Evolutionary conservation across 345 rosid genomes (phyloP), one percentile per base, ranked within the genome.

Genomic region (Sisymbrium altissimum): DNA sequence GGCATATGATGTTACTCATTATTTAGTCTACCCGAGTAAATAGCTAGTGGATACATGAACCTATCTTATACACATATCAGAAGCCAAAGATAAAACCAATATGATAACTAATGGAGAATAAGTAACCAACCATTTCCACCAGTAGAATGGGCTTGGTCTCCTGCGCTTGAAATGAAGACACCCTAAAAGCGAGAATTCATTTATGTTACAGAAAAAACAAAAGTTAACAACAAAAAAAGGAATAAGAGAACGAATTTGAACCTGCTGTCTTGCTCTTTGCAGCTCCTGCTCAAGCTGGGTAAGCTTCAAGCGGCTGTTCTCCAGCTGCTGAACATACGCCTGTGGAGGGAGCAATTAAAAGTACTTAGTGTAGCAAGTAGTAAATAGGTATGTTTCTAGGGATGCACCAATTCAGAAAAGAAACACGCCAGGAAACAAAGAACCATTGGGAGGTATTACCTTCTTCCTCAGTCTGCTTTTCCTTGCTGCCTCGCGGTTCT

Each of bases 321-420:
- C 99, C 75, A 96, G 84, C 80, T 92, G 99, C 82, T 96, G 99
- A 75, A 96, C 99, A 78, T 92, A 92, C 1, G 97, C 98, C 99
- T 96, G 68, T 17, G 29, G 41, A 53, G n/a, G 48, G 78, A 78
- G 36, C 29, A 68, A 58, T 52, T 10, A 53, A 46, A 48, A 55
- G 7, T 7, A 30, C 27, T 66, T 44, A 45, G 36, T 17, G 10
- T 53, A 6, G 19, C 36, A 17, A 6, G n/a, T 45, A 17, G 6
- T 1, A 54, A 5, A 35, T 5, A 62, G 35, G n/a, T 32, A 53
- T 32, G 13, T 19, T 54, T 64, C 76, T 46, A 4, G 1, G 3
- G 25, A 25, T 18, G 48, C 17, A 43, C 50, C 62, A 39, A 17
- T 21, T 14, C 5, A 56, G 21, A 11, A 41, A 66, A 68, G 17